A percentile compares a stretch with the other conserved stretches of the same genome.
Conservation (phyloP, 345 rosid species). For the Zanthoxylum bungeanum region DNA sequence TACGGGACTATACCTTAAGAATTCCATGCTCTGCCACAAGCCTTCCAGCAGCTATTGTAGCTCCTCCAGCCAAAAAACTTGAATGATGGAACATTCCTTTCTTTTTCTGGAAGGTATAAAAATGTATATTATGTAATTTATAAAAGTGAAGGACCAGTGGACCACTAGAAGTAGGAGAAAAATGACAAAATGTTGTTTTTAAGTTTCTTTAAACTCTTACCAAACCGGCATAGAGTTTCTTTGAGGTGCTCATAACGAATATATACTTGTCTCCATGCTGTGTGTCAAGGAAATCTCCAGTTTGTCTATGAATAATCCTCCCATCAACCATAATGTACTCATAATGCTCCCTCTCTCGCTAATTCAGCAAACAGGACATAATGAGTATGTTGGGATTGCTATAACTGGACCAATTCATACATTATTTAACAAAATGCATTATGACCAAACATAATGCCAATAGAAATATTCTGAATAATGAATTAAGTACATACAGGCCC, state of each 20-base stretch:
- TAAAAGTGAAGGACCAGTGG: not conserved
- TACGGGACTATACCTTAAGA: slow-evolving; percentile 53
- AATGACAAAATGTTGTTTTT: no score
- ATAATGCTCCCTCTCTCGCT: slow-evolving; percentile 89
- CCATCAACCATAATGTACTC: slow-evolving; percentile 64
- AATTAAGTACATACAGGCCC: slow-evolving; percentile 68
- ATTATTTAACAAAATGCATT: not conserved
- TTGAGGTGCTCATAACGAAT: slow-evolving; percentile 83
- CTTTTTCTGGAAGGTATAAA: slow-evolving; percentile 60
- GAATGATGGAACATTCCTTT: slow-evolving; percentile 95
- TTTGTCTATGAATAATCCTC: slow-evolving; percentile 58
- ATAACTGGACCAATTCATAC: slow-evolving; percentile 1
- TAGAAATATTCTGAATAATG: not conserved
- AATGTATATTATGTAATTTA: not conserved
- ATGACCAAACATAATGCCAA: not conserved
- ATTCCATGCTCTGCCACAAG: slow-evolving; percentile 58
- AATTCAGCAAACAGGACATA: slow-evolving; percentile 18
- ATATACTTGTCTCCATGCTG: slow-evolving; percentile 60
- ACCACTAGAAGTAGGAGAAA: not conserved
- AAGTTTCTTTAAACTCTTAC: no score
- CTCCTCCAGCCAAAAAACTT: slow-evolving; percentile 96
- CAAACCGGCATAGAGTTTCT: slow-evolving; percentile 67
- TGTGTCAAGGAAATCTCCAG: slow-evolving; percentile 55
- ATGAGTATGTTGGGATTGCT: slow-evolving; percentile 2
- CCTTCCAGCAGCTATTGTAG: slow-evolving; percentile 89